Conservation (phyloP, 441 rosid genomes). For the Euphorbia schlechtendalii region DNA sequence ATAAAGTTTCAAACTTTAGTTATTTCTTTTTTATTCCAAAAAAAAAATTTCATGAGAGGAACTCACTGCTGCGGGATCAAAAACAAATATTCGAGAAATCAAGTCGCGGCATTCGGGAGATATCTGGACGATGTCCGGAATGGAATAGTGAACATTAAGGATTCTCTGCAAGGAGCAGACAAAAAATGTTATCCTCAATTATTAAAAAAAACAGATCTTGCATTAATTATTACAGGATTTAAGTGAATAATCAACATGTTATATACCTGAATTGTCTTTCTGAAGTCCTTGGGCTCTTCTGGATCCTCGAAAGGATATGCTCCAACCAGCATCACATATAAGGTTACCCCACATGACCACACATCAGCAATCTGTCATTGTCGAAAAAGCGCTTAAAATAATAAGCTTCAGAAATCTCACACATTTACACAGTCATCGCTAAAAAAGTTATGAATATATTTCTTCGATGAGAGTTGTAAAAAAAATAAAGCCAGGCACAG, state of each 20-base stretch:
- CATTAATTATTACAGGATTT: not conserved
- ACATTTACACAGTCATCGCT: no score
- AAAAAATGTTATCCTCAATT: slow-evolving; percentile 10
- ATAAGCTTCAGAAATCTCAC: no score
- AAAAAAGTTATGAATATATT: no score
- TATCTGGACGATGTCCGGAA: slow-evolving; percentile 80
- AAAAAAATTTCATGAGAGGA: not conserved
- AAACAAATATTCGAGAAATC: slow-evolving; percentile 71
- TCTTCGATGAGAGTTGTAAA: no score
- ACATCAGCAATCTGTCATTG: slow-evolving; percentile 85
- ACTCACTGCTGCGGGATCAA: slow-evolving; percentile 56
- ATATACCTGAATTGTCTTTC: slow-evolving; percentile 70
- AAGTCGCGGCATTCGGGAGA: slow-evolving; percentile 81
- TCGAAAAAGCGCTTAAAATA: no score
- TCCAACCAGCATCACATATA: slow-evolving; percentile 91
- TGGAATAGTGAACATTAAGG: slow-evolving; percentile 76
- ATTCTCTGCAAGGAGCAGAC: slow-evolving; percentile 57
- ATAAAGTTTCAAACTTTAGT: not conserved
- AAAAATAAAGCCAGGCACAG: no score
- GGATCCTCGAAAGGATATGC: slow-evolving; percentile 98
- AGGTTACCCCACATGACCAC: slow-evolving; percentile 98
- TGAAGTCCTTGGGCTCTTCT: slow-evolving; percentile 84
- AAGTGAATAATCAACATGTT: not conserved
- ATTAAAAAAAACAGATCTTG: not conserved
- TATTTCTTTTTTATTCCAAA: not conserved